A percentile compares a stretch with the other conserved stretches of the same genome.
phyloP scores from a whole-genome alignment of 768 basidiomycete species.

The Cystobasidium tubakii region DNA sequence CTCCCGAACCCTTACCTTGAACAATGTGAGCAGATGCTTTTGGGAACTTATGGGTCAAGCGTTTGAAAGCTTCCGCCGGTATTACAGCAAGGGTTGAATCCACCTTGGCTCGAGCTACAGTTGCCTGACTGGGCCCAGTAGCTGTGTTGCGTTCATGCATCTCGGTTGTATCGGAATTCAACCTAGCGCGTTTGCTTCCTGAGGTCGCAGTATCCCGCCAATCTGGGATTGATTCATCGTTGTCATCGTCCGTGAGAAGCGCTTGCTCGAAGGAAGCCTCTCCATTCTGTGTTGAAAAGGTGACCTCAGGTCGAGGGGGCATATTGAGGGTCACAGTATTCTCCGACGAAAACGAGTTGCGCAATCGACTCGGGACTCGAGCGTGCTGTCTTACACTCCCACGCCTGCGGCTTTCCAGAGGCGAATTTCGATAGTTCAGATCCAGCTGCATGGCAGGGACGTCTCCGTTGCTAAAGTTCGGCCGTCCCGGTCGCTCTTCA shows the following conservation, averaged over 20 bases:
- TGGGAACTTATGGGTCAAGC: conserved; percentile 90
- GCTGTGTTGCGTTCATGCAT: background rate
- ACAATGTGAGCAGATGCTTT: conserved; percentile 70
- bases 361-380: conserved; percentile 6
- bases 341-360: conserved; percentile 30
- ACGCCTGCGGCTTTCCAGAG: background rate
- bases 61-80: conserved; percentile 90
- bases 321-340: conserved; percentile 5
- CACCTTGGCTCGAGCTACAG: conserved; percentile 84
- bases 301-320: background rate
- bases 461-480: conserved; percentile 1
- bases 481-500: conserved; percentile 35
- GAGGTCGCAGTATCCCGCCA: background rate
- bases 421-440: background rate
- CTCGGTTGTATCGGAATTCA: background rate
- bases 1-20: conserved; percentile 33
- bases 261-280: background rate
- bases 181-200: background rate
- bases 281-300: conserved; percentile 1
- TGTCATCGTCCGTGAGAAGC: conserved; percentile 15
- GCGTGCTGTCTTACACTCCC: conserved; percentile 8
- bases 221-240: background rate
- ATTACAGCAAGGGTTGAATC: conserved; percentile 98
- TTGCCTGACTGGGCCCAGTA: conserved; percentile 56
- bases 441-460: conserved; percentile 40